Percentiles rank a stretch among this genome's conserved stretches.
These are phyloP conservation scores for Sordariomycetes sp. DNA, from an alignment of 2,329 filamentous ascomycete genomes.

Conservation along the genomic window DNA sequence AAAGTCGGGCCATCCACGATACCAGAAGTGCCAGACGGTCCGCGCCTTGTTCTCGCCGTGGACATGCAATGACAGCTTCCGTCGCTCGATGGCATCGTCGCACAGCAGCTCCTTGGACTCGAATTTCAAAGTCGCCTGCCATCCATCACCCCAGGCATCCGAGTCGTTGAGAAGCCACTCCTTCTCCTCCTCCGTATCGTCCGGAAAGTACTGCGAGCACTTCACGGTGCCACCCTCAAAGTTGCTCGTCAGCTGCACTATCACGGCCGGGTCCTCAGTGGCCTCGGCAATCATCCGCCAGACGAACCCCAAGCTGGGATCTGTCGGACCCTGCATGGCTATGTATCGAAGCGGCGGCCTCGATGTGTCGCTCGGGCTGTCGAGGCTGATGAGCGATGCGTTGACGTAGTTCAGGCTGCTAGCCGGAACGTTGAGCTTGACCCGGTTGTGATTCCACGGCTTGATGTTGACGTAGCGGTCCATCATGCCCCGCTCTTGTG, in stretches of 20 bases:
- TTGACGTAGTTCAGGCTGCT: conserved; percentile 74
- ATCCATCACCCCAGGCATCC: conserved; percentile 56
- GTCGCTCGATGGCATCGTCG: conserved; percentile 58
- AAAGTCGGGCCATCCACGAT: conserved; percentile 85
- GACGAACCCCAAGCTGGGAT: conserved; percentile 66
- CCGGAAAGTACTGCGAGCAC: conserved; percentile 82
- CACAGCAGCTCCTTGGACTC: conserved; percentile 49
- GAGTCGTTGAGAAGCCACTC: conserved; percentile 51
- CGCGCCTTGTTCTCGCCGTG: conserved; percentile 36
- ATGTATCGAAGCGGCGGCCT: conserved; percentile 58
- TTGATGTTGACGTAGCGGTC: conserved; percentile 89
- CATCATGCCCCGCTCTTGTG: conserved; percentile 27
- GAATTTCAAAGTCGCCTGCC: conserved; percentile 60
- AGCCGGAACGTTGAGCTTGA: conserved; percentile 70
- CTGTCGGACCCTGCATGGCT: conserved; percentile 86
- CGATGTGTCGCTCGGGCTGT: conserved; percentile 27
- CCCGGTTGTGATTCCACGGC: conserved; percentile 78
- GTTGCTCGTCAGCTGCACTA: conserved; percentile 92
- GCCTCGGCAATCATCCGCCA: conserved; percentile 96
- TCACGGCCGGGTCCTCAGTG: conserved; percentile 60
- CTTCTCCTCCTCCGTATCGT: conserved; percentile 30
- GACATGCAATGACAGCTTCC: conserved; percentile 57
- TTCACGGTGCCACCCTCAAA: conserved; percentile 71
- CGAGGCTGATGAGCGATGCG: conserved; percentile 60
- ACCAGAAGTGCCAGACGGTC: conserved; percentile 75